Conservation (phyloP, 306 rosid species). For the Dalbergia oliveri region DNA sequence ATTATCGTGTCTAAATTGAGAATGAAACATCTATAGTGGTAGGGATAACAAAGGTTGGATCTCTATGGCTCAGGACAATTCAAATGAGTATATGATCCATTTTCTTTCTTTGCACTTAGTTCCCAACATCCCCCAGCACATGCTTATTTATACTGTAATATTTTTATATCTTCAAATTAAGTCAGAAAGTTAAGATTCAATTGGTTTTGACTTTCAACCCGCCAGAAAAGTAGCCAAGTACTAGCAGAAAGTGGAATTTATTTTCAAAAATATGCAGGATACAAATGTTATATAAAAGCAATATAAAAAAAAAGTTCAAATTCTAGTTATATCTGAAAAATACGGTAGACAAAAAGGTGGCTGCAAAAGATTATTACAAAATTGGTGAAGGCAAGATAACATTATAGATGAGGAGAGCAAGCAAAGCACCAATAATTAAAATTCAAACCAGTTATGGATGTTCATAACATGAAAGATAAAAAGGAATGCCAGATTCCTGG, state of each 20-base stretch:
- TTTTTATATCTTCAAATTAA: not conserved
- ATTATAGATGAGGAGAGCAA: not conserved
- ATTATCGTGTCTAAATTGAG: not conserved
- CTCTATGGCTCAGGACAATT: not conserved
- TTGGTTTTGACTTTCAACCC: constrained; percentile 18
- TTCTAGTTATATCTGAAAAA: not conserved
- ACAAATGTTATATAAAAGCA: not conserved
- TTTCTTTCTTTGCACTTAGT: constrained; percentile 1
- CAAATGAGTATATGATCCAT: not conserved
- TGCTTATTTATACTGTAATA: not conserved
- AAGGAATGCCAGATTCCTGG: constrained; percentile 18
- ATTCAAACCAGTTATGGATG: not conserved
- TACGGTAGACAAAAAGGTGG: not conserved
- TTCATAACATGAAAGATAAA: not conserved
- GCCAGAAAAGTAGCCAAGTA: constrained; percentile 8
- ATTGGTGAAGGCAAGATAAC: not conserved
- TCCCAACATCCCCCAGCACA: not conserved
- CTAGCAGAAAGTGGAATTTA: not conserved
- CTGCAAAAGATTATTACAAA: not conserved
- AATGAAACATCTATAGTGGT: not conserved
- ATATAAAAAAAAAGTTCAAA: not conserved
- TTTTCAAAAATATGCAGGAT: not conserved
- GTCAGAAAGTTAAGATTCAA: not conserved
- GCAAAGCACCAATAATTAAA: not conserved
- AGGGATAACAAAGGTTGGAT: not conserved